Base-by-base conservation (phyloP, 352 stramenopile genomes). In the Elongisporangium prolatum region DNA sequence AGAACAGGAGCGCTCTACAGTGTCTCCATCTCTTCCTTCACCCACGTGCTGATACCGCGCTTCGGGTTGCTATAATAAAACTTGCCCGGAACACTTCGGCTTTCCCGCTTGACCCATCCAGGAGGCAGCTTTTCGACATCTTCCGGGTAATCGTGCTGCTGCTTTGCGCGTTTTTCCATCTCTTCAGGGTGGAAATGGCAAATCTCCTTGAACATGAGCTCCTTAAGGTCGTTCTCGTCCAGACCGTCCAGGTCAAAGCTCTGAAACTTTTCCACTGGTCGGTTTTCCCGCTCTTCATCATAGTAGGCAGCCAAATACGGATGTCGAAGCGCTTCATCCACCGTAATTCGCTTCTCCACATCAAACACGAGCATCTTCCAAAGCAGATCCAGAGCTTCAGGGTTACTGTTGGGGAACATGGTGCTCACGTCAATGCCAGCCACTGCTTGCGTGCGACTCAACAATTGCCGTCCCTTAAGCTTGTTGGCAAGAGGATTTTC, bases 311-410 rank as follows among this genome's bases (percentile, higher is more conserved):
- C 76, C 50, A 99, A 84, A 74, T 99, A 99, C 18, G 97, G 94
- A 74, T 99, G 97, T 18, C 85, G 82, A 37, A 99, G 71, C 51
- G 97, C 96, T 59, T 98, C 86, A 56, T 98, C 79, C 16, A 99
- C 97, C 20, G 90, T 97, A 53, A 98, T 98, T 49, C 97, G 90
- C 71, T 97, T 94, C 48, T 91, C 85, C 38, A 98, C 97, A 72
- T 99, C 95, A 61, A 95, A 95, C 21, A 93, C 77, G 21, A 95
- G 68, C 76, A 95, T 91, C 61, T 95, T 93, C 84, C 86, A 95
- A 3, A 95, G 60, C 61, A 95, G 37, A 49, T 95, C 86, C 18
- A 93, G 63, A 10, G 71, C 86, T 54, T 95, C 86, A 0, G 86
- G 86, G 64, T 95, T 95, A 1, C 84, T 82, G 50, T 95, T 95